Evolutionary conservation across 1,284 basidiomycete genomes (phyloP).

Genomic region (Rhodofomes roseus): DNA sequence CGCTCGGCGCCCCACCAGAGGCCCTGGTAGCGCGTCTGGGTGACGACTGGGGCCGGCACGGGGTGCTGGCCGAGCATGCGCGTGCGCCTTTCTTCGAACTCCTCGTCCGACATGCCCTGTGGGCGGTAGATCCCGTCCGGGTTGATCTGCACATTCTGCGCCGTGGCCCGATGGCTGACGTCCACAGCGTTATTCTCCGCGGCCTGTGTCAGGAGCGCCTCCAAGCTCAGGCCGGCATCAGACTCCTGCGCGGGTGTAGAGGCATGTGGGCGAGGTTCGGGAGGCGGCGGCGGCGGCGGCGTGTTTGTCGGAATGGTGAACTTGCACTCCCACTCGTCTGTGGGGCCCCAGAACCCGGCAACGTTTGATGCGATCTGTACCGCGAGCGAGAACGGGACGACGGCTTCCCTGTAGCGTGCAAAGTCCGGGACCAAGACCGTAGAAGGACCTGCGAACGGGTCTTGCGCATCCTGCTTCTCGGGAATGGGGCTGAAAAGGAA

Average conservation of each 20-base stretch:
- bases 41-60: constrained; percentile 27
- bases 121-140: constrained; percentile 3
- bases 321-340: constrained; percentile 67
- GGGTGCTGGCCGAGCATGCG: constrained; percentile 14
- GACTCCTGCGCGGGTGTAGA: constrained; percentile 8
- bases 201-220: constrained; percentile 19
- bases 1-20: constrained; percentile 87
- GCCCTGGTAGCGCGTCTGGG: constrained; percentile 68
- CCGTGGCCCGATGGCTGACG: background rate
- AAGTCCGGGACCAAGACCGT: constrained; percentile 1
- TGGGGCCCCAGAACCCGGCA: constrained; percentile 60
- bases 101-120: constrained; percentile 1
- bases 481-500: constrained; percentile 48
- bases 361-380: constrained; percentile 61
- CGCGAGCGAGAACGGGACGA: constrained; percentile 61
- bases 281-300: constrained; percentile 22
- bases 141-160: background rate
- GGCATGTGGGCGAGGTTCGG: constrained; percentile 5
- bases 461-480: constrained; percentile 8
- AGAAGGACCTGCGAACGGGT: constrained; percentile 1
- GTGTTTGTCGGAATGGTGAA: constrained; percentile 33
- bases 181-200: constrained; percentile 18
- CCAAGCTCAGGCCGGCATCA: constrained; percentile 11
- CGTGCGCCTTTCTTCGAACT: constrained; percentile 7
- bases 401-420: constrained; percentile 39